Conservation (phyloP, 371 early-diverging fungal genomes). For the Basidiobolus meristosporus region DNA sequence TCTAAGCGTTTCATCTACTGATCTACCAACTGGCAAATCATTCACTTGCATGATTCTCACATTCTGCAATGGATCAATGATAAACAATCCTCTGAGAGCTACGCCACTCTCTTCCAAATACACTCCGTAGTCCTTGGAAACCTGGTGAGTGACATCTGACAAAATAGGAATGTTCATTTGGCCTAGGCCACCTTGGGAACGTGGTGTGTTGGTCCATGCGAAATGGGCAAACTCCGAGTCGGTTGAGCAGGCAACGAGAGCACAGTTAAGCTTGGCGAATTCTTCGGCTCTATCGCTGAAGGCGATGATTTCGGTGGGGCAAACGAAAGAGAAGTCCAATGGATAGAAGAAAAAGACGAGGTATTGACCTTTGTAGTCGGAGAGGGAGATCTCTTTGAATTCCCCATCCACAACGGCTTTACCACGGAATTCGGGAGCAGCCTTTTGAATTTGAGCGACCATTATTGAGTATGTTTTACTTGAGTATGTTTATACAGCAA, state of each 20-base stretch:
- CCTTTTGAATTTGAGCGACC: no score
- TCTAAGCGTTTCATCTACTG: slow-evolving; percentile 86
- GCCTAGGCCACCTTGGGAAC: slow-evolving; percentile 66
- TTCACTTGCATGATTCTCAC: slow-evolving; percentile 59
- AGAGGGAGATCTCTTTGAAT: slow-evolving; percentile 5
- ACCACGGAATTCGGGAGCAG: slow-evolving; percentile 9
- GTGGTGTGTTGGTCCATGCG: slow-evolving; percentile 50
- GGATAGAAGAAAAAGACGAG: slow-evolving; percentile 11
- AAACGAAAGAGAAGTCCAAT: slow-evolving; percentile 25
- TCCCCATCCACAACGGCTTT: slow-evolving; percentile 5
- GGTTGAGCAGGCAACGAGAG: slow-evolving; percentile 19
- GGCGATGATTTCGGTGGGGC: slow-evolving; percentile 83
- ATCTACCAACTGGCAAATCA: slow-evolving; percentile 83
- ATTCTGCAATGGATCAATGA: slow-evolving; percentile 81
- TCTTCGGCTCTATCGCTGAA: slow-evolving; percentile 64
- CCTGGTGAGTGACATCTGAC: slow-evolving; percentile 40
- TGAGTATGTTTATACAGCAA: no score
- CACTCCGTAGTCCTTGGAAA: slow-evolving; percentile 50
- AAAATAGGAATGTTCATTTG: slow-evolving; percentile 19
- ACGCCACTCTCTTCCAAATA: slow-evolving; percentile 38
- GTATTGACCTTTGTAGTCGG: slow-evolving; percentile 7
- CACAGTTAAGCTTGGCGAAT: slow-evolving; percentile 31
- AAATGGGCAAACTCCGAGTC: slow-evolving; percentile 33
- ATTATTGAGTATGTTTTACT: no score
- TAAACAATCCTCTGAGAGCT: slow-evolving; percentile 59